Conservation (phyloP, 805 yeast genomes). For the Starmera quercuum region DNA sequence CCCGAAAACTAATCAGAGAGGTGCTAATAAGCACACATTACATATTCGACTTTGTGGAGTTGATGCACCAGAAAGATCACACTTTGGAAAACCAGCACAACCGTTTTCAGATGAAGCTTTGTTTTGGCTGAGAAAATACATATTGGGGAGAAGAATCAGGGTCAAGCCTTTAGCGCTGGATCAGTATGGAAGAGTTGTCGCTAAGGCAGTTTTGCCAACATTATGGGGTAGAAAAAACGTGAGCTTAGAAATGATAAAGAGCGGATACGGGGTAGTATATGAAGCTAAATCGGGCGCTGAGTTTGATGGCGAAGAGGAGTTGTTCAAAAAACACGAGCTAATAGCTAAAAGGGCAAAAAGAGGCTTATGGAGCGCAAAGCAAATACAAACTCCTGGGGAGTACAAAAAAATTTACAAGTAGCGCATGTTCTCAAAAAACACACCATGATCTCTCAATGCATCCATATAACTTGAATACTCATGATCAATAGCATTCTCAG, state of each 20-base stretch:
- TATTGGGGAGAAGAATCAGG: conserved; percentile 61
- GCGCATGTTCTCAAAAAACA: neutral
- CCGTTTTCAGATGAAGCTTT: conserved; percentile 82
- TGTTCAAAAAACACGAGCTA: conserved; percentile 53
- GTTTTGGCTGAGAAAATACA: conserved; percentile 58
- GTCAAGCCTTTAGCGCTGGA: conserved; percentile 77
- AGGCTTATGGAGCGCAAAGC: conserved; percentile 66
- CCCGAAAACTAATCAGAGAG: conserved; percentile 47
- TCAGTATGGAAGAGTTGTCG: conserved; percentile 86
- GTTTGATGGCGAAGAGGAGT: conserved; percentile 68
- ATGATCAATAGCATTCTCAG: conserved; percentile 9
- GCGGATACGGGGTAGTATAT: conserved; percentile 83
- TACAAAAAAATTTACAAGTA: conserved; percentile 44
- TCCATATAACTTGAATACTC: neutral
- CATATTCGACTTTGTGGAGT: conserved; percentile 83
- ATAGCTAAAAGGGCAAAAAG: conserved; percentile 44
- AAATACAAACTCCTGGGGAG: conserved; percentile 67
- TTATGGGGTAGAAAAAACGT: conserved; percentile 72
- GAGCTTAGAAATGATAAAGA: conserved; percentile 76
- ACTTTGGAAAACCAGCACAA: conserved; percentile 91
- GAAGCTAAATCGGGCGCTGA: conserved; percentile 79
- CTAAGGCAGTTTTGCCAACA: conserved; percentile 46
- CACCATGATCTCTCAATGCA: neutral
- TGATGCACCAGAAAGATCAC: conserved; percentile 95
- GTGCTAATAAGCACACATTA: conserved; percentile 55